Evolutionary conservation across 2,329 filamentous ascomycete species (phyloP), one percentile per base, ranked within the genome.

Genomic region (Aspergillus sp.): DNA sequence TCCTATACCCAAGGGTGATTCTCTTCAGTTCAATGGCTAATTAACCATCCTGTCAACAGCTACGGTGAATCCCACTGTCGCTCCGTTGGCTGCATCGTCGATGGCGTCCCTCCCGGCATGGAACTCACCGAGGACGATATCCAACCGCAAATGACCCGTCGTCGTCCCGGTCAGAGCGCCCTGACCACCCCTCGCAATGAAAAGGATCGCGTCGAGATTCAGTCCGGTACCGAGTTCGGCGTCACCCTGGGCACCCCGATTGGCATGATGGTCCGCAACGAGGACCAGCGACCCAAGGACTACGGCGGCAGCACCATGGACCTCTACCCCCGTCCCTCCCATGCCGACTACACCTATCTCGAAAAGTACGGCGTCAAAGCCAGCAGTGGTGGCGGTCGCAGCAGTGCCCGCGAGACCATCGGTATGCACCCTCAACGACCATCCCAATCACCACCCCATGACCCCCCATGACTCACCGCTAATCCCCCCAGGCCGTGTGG

Each of bases 361-460:
- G 89, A 96, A 73, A 97, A 97, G 78, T 99, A 99, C 72, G 93
- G 93, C 52, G 86, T 95, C 63, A 95, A 95, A 79, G 91, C 94
- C 34, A 89, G 85, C 70, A 91, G 87, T 56, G 93, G 94, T 53
- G 93, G 94, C 63, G 93, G 94, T 49, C 83, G 94, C 57, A 92
- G 88, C 70, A 92, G 88, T 70, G 94, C 94, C n/a, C 81, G 93
- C 59, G 93, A 97, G 81, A 97, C 93, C 10, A 96, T 97, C 68
- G 91, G 88, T 83, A 68, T 65, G 65, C 54, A 38, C n/a, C 7
- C 23, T 9, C 13, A 13, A n/a, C n/a, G 7, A 3, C 29, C 45
- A 10, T 25, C 11, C 3, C 3, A 20, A 19, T 42, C 11, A 17
- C n/a, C 32, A n/a, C n/a, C 10, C 32, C 14, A 14, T 3, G 5